Percentiles rank a stretch among this genome's conserved stretches.
These are phyloP conservation scores for Saccharomyces kudriavzevii DNA, from an alignment of 805 yeast species.

Conservation along the genomic window DNA sequence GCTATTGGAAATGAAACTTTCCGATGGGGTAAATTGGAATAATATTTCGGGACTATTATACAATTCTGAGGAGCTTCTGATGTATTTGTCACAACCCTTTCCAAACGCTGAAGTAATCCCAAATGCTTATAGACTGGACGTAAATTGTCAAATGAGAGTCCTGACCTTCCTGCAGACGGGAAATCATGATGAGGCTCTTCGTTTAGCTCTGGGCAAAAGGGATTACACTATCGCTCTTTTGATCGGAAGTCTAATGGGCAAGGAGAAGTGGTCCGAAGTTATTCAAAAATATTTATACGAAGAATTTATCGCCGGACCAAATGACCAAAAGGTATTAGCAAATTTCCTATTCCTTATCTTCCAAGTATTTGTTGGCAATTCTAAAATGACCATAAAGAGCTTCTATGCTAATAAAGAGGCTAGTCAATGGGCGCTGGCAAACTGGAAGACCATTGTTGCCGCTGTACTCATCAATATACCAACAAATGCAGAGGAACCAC, in stretches of 20 bases:
- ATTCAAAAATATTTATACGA: slow-evolving; percentile 50
- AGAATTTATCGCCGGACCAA: slow-evolving; percentile 37
- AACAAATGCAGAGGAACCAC: not conserved
- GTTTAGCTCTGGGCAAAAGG: slow-evolving; percentile 49
- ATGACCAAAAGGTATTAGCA: slow-evolving; percentile 32
- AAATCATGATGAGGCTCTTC: slow-evolving; percentile 56
- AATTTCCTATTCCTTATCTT: slow-evolving; percentile 34
- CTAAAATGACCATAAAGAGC: slow-evolving; percentile 44
- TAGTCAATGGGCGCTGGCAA: slow-evolving; percentile 41
- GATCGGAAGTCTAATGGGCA: slow-evolving; percentile 58
- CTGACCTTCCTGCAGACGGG: slow-evolving; percentile 48
- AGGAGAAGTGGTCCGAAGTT: slow-evolving; percentile 48
- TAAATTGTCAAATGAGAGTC: slow-evolving; percentile 24
- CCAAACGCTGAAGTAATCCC: slow-evolving; percentile 11
- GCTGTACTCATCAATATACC: slow-evolving; percentile 32
- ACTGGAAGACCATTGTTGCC: slow-evolving; percentile 45
- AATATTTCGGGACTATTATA: slow-evolving; percentile 30
- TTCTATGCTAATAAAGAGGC: slow-evolving; percentile 35
- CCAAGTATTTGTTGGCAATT: slow-evolving; percentile 57
- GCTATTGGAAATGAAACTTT: slow-evolving; percentile 20
- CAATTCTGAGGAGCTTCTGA: slow-evolving; percentile 23
- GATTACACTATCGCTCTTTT: slow-evolving; percentile 76
- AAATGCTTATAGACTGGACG: slow-evolving; percentile 37
- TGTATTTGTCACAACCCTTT: slow-evolving; percentile 20
- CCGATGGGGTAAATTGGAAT: slow-evolving; percentile 24